These are phyloP conservation scores for Trichoderma cornu-damae DNA, from an alignment of 2,329 filamentous ascomycete species.

Conservation along the genomic window DNA sequence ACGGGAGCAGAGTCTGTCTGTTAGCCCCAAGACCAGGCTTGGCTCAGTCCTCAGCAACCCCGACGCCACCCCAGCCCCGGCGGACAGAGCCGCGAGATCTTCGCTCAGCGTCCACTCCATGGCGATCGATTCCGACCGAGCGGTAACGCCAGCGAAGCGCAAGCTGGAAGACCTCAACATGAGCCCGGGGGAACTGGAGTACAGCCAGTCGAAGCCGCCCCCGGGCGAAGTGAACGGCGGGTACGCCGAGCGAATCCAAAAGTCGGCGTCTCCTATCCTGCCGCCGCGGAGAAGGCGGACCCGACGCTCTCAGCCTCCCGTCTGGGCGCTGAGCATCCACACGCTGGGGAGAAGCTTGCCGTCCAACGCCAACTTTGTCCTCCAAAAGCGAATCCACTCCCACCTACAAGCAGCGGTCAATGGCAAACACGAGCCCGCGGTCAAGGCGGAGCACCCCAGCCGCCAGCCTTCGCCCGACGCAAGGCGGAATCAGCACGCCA, in stretches of 20 bases:
- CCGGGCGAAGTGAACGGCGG: slow-evolving; percentile 47
- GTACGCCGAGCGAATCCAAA: slow-evolving; percentile 20
- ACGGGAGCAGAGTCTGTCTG: slow-evolving; percentile 64
- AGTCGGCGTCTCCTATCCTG: slow-evolving; percentile 32
- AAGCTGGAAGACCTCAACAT: slow-evolving; percentile 40
- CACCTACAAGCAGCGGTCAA: slow-evolving; percentile 31
- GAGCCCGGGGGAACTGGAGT: slow-evolving; percentile 48
- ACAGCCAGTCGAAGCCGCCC: slow-evolving; percentile 43
- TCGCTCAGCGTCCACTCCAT: slow-evolving; percentile 26
- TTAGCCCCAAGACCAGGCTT: slow-evolving; percentile 71
- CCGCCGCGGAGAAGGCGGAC: slow-evolving; percentile 38
- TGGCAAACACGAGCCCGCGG: slow-evolving; percentile 33
- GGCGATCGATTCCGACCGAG: slow-evolving; percentile 29
- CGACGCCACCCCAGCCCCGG: slow-evolving; percentile 26
- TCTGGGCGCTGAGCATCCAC: slow-evolving; percentile 45
- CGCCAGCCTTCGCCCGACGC: slow-evolving; percentile 46
- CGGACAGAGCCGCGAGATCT: slow-evolving; percentile 28
- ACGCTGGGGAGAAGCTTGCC: slow-evolving; percentile 35
- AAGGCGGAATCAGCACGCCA: slow-evolving; percentile 30
- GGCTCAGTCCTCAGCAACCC: slow-evolving; percentile 46
- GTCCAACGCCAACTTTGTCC: slow-evolving; percentile 41
- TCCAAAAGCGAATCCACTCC: slow-evolving; percentile 37
- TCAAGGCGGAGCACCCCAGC: slow-evolving; percentile 34
- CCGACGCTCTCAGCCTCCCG: slow-evolving; percentile 37
- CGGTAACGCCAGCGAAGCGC: slow-evolving; percentile 37